Evolutionary conservation across 2,329 filamentous ascomycete species (phyloP).

Genomic region (Dothiorella sarmentorum): DNA sequence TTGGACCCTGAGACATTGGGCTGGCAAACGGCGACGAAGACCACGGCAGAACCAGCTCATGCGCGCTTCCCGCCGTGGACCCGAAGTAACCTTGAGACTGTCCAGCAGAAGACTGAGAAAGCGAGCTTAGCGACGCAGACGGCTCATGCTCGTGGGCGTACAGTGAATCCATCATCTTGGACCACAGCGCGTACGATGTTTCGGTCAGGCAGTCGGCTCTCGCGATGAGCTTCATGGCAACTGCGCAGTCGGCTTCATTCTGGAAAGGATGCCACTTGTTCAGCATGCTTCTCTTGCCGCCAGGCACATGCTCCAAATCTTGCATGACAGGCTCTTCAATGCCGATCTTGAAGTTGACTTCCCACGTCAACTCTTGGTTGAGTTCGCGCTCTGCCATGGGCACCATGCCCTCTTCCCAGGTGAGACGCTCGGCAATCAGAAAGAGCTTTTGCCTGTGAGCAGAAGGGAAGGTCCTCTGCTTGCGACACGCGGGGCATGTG

Average conservation of each 20-base stretch:
- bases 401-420: slow-evolving; percentile 23
- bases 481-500: slow-evolving; percentile 23
- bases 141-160: background rate
- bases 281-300: slow-evolving; percentile 24
- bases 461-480: slow-evolving; percentile 20
- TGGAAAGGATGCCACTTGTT: slow-evolving; percentile 28
- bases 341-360: slow-evolving; percentile 27
- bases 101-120: background rate
- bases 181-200: slow-evolving; percentile 25
- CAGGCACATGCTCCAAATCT: slow-evolving; percentile 23
- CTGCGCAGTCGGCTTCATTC: slow-evolving; percentile 28
- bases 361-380: slow-evolving; percentile 29
- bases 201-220: slow-evolving; percentile 24
- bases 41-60: background rate
- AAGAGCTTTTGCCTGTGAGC: slow-evolving; percentile 30
- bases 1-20: background rate
- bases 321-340: slow-evolving; percentile 26
- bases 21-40: slow-evolving; percentile 4
- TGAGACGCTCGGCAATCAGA: slow-evolving; percentile 28
- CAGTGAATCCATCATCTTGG: slow-evolving; percentile 21
- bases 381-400: slow-evolving; percentile 23
- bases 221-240: slow-evolving; percentile 25
- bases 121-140: background rate
- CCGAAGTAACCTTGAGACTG: background rate
- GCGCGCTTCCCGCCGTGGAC: background rate